Base-by-base conservation (phyloP, 2,329 filamentous ascomycete genomes). In the Trichophyton mentagrophytes region DNA sequence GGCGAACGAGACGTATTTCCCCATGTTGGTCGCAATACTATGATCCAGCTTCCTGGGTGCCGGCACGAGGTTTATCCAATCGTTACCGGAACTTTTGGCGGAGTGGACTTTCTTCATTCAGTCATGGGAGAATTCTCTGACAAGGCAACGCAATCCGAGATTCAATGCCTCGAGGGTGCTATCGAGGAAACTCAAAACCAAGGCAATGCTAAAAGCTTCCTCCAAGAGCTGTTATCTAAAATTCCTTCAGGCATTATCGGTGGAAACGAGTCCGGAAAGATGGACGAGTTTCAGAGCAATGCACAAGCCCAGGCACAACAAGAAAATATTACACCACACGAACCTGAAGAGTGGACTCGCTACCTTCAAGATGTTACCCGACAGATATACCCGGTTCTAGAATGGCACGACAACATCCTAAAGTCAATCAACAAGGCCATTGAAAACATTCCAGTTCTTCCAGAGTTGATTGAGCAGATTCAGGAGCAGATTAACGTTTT, bases 21-120 rank as follows among this genome's bases (percentile, higher is more conserved):
- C 27, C 90, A 96, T 69, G 89, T 93, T 60, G 92, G 92, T 40
- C 80, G 84, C 61, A 76, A 82, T 67, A 90, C 90, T n/a, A 77
- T 78, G 69, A 77, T 96, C 30, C 78, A 83, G 53, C 79, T 96
- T 30, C 78, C 81, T 38, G 90, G 88, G 51, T 86, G 82, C 61
- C 79, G 80, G 22, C 70, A 79, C 38, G 69, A 80, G 3, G 88
- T 96, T 63, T 96, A 88, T 67, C 91, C 91, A 5, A 77, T 92
- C 63, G 82, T 95, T 51, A 96, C 91, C 1, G 91, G 92, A 62
- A 96, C 91, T 5, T 96, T 96, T 73, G 91, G 91, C 64, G 91
- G 91, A 64, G 91, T 96, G 13, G 92, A 96, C 69, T 96, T 96
- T 76, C 78, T 96, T 63, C 90, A 95, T 76, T 93, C 88, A 0